phyloP scores from a whole-genome alignment of 2,329 filamentous ascomycete genomes.

The Metarhizium brunneum region DNA sequence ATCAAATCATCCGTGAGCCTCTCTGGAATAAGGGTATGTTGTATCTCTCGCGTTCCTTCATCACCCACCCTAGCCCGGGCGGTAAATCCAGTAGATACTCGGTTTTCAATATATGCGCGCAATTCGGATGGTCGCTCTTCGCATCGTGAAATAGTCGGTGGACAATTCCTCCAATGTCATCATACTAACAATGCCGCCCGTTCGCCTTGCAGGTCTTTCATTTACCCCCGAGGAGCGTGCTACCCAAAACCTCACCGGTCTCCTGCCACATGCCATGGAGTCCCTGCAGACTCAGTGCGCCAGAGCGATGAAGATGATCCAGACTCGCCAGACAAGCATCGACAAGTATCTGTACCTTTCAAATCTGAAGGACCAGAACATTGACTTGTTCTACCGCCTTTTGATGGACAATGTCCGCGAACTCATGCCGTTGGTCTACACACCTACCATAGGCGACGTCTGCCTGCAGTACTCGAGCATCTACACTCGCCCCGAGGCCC shows the following conservation, averaged over 20 bases:
- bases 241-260: constrained; percentile 55
- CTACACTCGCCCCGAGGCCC: constrained; percentile 87
- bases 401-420: constrained; percentile 69
- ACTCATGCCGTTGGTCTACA: constrained; percentile 78
- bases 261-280: constrained; percentile 56
- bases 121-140: not conserved
- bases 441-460: constrained; percentile 87
- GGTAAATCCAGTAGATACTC: not conserved
- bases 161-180: not conserved
- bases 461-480: constrained; percentile 94
- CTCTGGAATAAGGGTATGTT: constrained; percentile 55
- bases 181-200: constrained; percentile 1
- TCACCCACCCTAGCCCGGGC: not conserved
- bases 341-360: constrained; percentile 82
- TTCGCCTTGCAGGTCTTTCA: constrained; percentile 40
- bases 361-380: constrained; percentile 63
- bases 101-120: constrained; percentile 1
- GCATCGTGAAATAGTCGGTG: not conserved
- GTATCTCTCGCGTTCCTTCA: not conserved
- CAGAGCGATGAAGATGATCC: constrained; percentile 66
- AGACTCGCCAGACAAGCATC: constrained; percentile 57
- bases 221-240: constrained; percentile 57
- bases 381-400: constrained; percentile 75
- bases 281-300: constrained; percentile 49
- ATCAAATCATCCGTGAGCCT: constrained; percentile 53